Conservation (phyloP, 768 basidiomycete species). For the Boletus rufocinnamomeus region DNA sequence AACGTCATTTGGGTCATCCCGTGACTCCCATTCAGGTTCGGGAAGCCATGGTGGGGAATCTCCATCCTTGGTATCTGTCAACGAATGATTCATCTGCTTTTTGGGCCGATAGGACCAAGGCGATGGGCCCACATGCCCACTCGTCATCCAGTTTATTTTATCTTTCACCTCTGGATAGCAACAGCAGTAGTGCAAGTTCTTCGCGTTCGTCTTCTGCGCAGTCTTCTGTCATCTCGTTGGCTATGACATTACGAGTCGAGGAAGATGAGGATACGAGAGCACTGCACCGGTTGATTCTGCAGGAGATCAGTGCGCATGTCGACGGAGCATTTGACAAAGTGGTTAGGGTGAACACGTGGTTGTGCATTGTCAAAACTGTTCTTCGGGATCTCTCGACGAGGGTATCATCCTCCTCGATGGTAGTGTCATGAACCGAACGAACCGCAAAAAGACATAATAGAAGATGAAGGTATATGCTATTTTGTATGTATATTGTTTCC, state of each 20-base stretch:
- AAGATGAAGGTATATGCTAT: conserved; percentile 31
- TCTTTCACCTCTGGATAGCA: conserved; percentile 21
- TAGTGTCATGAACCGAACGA: conserved; percentile 15
- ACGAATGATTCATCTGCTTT: conserved; percentile 24
- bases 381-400: conserved; percentile 51
- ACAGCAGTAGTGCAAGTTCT: conserved; percentile 13
- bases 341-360: conserved; percentile 59
- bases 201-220: conserved; percentile 32
- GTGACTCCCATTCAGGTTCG: conserved; percentile 44
- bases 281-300: conserved; percentile 61
- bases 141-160: conserved; percentile 21
- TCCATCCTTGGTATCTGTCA: conserved; percentile 36
- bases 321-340: conserved; percentile 63
- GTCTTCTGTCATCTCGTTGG: conserved; percentile 46
- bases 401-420: conserved; percentile 8
- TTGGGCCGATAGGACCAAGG: conserved; percentile 13
- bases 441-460: not conserved
- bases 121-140: not conserved
- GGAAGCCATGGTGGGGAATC: conserved; percentile 45
- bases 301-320: conserved; percentile 62
- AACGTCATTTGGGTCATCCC: not conserved
- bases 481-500: conserved; percentile 36
- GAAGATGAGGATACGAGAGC: conserved; percentile 66
- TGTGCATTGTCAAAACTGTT: conserved; percentile 64
- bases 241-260: conserved; percentile 50